These are phyloP conservation scores for Ballota nigra DNA, from an alignment of 257 asterid genomes.

Conservation along the genomic window DNA sequence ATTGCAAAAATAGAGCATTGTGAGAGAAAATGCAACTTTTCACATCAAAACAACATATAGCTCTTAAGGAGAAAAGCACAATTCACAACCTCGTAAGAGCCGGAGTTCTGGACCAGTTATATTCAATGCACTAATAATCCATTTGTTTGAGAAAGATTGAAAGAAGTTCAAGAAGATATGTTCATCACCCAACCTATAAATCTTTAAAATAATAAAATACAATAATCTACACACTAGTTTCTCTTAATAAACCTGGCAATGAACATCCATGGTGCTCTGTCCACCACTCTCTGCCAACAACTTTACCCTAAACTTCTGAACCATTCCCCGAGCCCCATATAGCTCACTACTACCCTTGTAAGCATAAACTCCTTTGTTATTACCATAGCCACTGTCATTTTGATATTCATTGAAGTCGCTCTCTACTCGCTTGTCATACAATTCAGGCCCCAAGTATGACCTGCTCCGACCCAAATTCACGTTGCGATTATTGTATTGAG, in stretches of 20 bases:
- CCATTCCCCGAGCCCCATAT: conserved; percentile 94
- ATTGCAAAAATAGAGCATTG: neutral
- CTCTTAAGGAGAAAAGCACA: neutral
- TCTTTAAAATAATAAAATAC: neutral
- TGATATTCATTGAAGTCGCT: conserved; percentile 44
- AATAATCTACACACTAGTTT: no score
- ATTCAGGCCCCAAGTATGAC: conserved; percentile 54
- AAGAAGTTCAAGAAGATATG: neutral
- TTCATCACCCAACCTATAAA: neutral
- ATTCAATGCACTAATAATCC: no score
- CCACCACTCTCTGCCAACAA: conserved; percentile 81
- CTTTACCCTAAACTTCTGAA: conserved; percentile 86
- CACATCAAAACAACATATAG: neutral
- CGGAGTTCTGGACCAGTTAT: no score
- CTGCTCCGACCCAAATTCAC: conserved; percentile 43
- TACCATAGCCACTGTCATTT: conserved; percentile 45
- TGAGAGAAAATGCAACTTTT: neutral
- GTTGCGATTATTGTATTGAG: conserved; percentile 45
- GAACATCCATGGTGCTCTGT: conserved; percentile 92
- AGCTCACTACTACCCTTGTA: conserved; percentile 80
- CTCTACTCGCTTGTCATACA: conserved; percentile 52
- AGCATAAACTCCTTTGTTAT: conserved; percentile 67
- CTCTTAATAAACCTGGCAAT: conserved; percentile 65
- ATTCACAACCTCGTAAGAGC: no score
- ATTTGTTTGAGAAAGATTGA: neutral